Conservation (phyloP, 1,284 basidiomycete genomes). For the Cerrena zonata region DNA sequence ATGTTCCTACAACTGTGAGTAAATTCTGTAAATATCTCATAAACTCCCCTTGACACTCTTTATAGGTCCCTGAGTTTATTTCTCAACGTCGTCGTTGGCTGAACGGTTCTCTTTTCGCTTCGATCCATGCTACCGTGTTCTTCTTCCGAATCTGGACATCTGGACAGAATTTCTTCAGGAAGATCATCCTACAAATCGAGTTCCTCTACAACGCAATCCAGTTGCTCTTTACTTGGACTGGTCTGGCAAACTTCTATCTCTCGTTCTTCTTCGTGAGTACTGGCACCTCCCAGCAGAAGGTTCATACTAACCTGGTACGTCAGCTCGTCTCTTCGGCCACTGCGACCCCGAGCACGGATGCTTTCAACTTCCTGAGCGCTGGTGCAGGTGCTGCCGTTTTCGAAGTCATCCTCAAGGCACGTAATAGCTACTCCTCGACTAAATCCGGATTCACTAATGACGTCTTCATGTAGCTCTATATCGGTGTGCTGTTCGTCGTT, state of each 20-base stretch:
- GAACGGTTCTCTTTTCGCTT: slow-evolving; percentile 83
- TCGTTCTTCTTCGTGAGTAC: slow-evolving; percentile 74
- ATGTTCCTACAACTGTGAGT: slow-evolving; percentile 72
- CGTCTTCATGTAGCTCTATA: slow-evolving; percentile 50
- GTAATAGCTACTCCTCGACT: no score
- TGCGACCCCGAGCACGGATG: slow-evolving; percentile 45
- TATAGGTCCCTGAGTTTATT: slow-evolving; percentile 77
- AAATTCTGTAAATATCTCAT: no score
- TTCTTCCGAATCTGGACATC: slow-evolving; percentile 85
- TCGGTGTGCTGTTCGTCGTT: slow-evolving; percentile 69
- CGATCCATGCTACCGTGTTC: slow-evolving; percentile 79
- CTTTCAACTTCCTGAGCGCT: slow-evolving; percentile 71
- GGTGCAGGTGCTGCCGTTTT: slow-evolving; percentile 75
- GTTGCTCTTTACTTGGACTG: slow-evolving; percentile 79
- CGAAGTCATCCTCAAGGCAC: slow-evolving; percentile 74
- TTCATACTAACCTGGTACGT: neutral
- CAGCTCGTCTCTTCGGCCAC: slow-evolving; percentile 78
- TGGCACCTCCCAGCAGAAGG: neutral
- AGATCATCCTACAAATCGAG: slow-evolving; percentile 74
- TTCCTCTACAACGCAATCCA: slow-evolving; percentile 80
- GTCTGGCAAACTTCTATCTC: slow-evolving; percentile 77
- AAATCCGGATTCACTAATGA: neutral
- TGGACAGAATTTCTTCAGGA: slow-evolving; percentile 84
- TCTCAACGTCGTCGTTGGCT: slow-evolving; percentile 87
- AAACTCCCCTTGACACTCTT: no score